Percentiles rank a stretch among this genome's conserved stretches.
phyloP scores from a whole-genome alignment of 805 yeast genomes.

The Wickerhamiella brachini region DNA sequence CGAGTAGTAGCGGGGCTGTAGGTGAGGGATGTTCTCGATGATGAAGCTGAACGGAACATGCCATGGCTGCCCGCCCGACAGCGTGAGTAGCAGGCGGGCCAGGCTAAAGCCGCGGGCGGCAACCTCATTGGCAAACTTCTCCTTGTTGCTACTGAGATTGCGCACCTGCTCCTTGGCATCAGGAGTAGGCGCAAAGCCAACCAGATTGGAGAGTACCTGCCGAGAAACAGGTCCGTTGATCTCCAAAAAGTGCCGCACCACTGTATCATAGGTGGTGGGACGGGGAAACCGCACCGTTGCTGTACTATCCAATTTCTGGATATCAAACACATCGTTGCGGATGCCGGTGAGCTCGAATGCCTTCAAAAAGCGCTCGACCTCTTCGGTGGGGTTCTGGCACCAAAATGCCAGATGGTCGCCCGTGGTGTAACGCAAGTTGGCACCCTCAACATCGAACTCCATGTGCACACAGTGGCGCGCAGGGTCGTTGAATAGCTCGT shows the following conservation, averaged over 20 bases:
- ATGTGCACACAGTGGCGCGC: constrained; percentile 76
- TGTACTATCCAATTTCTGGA: constrained; percentile 51
- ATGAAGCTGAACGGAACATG: constrained; percentile 72
- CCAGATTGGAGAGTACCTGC: constrained; percentile 59
- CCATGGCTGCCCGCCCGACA: constrained; percentile 66
- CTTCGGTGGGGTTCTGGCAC: constrained; percentile 78
- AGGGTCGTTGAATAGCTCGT: constrained; percentile 53
- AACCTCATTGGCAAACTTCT: constrained; percentile 49
- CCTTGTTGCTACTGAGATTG: constrained; percentile 52
- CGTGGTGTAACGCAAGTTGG: constrained; percentile 73
- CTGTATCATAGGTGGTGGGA: constrained; percentile 79
- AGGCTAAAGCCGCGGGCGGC: constrained; percentile 36
- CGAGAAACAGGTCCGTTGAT: constrained; percentile 90
- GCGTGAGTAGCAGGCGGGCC: constrained; percentile 52
- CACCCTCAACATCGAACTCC: constrained; percentile 67
- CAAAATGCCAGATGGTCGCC: constrained; percentile 94
- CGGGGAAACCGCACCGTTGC: constrained; percentile 31
- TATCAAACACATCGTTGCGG: constrained; percentile 41
- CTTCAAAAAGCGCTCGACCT: constrained; percentile 49
- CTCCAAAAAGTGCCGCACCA: constrained; percentile 74
- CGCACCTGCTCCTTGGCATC: constrained; percentile 37
- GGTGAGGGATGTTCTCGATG: constrained; percentile 62
- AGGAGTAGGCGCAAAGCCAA: constrained; percentile 67
- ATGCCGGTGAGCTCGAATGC: constrained; percentile 47
- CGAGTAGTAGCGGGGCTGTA: constrained; percentile 93